phyloP scores from a whole-genome alignment of 371 early-diverging fungal genomes.

The Mucor irregularis region DNA sequence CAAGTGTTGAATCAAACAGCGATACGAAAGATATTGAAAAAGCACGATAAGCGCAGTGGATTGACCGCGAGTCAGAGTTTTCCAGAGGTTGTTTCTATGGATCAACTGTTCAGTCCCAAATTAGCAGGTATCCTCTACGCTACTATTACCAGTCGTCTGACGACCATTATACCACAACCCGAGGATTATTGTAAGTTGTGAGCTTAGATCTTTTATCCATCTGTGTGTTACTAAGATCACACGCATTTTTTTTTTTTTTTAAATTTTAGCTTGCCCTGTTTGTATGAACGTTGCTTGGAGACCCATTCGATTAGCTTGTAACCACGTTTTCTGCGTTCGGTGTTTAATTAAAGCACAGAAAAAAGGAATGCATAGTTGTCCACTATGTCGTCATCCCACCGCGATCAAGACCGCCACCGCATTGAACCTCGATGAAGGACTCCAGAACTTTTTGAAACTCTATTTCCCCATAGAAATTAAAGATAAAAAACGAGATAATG shows the following conservation, averaged over 20 bases:
- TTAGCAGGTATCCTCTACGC: constrained; percentile 42
- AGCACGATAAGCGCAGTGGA: constrained; percentile 83
- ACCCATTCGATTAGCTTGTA: constrained; percentile 72
- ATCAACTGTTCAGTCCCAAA: constrained; percentile 32
- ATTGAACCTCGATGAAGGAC: constrained; percentile 57
- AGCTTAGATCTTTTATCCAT: neutral
- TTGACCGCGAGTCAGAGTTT: constrained; percentile 45
- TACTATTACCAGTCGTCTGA: constrained; percentile 40
- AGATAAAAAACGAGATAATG: constrained; percentile 65
- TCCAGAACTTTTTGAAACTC: constrained; percentile 66
- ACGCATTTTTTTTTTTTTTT: neutral
- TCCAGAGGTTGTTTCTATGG: constrained; percentile 26
- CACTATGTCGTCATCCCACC: constrained; percentile 64
- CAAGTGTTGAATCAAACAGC: constrained; percentile 77
- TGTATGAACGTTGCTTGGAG: constrained; percentile 65
- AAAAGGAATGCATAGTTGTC: constrained; percentile 67
- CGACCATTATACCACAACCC: constrained; percentile 72
- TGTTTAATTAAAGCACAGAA: constrained; percentile 74
- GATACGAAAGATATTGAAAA: constrained; percentile 81
- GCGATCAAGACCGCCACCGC: constrained; percentile 62
- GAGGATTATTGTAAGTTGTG: constrained; percentile 70
- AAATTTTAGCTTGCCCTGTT: constrained; percentile 36
- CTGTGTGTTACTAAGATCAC: too few relatives aligned
- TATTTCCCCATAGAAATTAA: constrained; percentile 79
- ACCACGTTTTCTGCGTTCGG: constrained; percentile 74